Percentiles rank a stretch among this genome's conserved stretches.
Evolutionary conservation across 2,329 filamentous ascomycete species (phyloP).

Genomic region (Diaporthe vaccinii): DNA sequence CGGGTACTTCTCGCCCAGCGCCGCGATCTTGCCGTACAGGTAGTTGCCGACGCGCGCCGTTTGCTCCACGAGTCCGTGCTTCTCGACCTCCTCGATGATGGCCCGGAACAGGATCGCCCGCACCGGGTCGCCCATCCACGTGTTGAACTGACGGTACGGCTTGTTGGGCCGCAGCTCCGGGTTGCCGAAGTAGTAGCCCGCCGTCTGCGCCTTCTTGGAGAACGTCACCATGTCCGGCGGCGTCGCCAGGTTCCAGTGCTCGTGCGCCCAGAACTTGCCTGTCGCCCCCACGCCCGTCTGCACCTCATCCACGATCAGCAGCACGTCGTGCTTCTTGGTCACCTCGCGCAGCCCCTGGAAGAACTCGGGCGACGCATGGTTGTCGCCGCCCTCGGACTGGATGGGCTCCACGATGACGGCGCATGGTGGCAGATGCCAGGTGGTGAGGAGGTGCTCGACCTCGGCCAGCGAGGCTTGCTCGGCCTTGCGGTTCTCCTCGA

Average conservation of each 20-base stretch:
- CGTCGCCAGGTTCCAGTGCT: slow-evolving; percentile 86
- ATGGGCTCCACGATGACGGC: slow-evolving; percentile 91
- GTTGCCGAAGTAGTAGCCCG: slow-evolving; percentile 92
- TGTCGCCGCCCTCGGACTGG: slow-evolving; percentile 94
- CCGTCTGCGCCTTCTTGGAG: slow-evolving; percentile 94
- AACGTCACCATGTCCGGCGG: slow-evolving; percentile 96
- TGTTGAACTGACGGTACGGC: slow-evolving; percentile 97
- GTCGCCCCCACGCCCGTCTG: slow-evolving; percentile 94
- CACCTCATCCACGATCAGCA: slow-evolving; percentile 94
- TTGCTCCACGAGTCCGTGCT: slow-evolving; percentile 81
- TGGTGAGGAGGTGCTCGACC: slow-evolving; percentile 84
- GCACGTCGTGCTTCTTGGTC: slow-evolving; percentile 81
- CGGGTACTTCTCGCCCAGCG: slow-evolving; percentile 78
- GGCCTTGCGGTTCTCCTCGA: slow-evolving; percentile 83
- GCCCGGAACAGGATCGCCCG: slow-evolving; percentile 87
- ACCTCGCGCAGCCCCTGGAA: slow-evolving; percentile 87
- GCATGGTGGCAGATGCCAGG: slow-evolving; percentile 82
- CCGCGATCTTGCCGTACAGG: slow-evolving; percentile 78
- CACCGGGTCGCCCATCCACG: slow-evolving; percentile 95
- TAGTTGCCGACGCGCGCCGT: slow-evolving; percentile 85
- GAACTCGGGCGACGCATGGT: slow-evolving; percentile 90
- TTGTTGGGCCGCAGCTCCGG: slow-evolving; percentile 86
- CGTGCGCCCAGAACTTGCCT: slow-evolving; percentile 96
- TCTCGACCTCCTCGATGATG: slow-evolving; percentile 85
- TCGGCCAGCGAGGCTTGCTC: slow-evolving; percentile 86